Evolutionary conservation across 2,329 filamentous ascomycete species (phyloP).

Genomic region (Cytospora paraplurivora): DNA sequence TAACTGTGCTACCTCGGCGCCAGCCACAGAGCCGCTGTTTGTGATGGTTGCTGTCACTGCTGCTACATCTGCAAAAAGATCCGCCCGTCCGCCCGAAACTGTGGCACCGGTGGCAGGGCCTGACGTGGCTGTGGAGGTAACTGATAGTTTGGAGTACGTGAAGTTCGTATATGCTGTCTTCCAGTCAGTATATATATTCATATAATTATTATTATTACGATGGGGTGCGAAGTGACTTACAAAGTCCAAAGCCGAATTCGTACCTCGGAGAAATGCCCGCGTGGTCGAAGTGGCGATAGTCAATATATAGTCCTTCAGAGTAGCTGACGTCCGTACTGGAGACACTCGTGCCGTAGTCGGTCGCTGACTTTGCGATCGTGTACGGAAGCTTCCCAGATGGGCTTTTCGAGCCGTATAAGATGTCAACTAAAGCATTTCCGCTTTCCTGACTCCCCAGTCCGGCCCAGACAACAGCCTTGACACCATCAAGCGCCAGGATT

Average conservation of each 20-base stretch:
- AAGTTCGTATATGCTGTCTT: slow-evolving; percentile 67
- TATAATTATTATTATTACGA: too few relatives aligned
- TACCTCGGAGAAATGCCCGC: slow-evolving; percentile 59
- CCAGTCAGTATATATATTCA: background rate
- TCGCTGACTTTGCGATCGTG: slow-evolving; percentile 51
- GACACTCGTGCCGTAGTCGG: slow-evolving; percentile 48
- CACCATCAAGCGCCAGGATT: slow-evolving; percentile 64
- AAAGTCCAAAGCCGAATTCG: slow-evolving; percentile 66
- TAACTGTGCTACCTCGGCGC: slow-evolving; percentile 69
- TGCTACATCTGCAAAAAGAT: slow-evolving; percentile 49
- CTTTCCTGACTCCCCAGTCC: slow-evolving; percentile 75
- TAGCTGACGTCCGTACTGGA: slow-evolving; percentile 52
- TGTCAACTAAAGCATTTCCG: slow-evolving; percentile 72
- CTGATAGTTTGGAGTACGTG: slow-evolving; percentile 54
- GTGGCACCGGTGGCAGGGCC: slow-evolving; percentile 45
- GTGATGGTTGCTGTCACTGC: slow-evolving; percentile 61
- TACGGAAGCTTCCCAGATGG: slow-evolving; percentile 53
- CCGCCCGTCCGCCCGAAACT: slow-evolving; percentile 47
- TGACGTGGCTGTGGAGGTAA: slow-evolving; percentile 41
- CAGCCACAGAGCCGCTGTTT: slow-evolving; percentile 63
- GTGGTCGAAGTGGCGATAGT: slow-evolving; percentile 66
- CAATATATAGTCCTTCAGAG: slow-evolving; percentile 62
- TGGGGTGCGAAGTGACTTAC: slow-evolving; percentile 38
- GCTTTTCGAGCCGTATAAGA: slow-evolving; percentile 63
- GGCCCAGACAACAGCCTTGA: slow-evolving; percentile 76